These are phyloP conservation scores for Cymodocea nodosa DNA, from an alignment of 116 monocot genomes.

Conservation along the genomic window DNA sequence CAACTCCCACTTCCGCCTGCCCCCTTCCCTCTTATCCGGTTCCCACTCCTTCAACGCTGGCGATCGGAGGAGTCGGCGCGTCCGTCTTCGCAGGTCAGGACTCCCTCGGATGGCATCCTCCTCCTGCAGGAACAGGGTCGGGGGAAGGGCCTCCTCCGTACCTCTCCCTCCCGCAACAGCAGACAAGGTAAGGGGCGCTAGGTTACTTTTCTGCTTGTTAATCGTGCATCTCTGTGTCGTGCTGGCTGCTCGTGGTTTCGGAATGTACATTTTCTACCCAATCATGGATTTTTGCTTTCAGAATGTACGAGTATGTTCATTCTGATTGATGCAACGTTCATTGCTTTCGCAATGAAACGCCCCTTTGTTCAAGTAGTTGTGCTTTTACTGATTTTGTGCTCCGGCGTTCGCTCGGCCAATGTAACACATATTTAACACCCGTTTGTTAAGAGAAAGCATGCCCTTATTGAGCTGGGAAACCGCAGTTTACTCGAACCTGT, in stretches of 20 bases:
- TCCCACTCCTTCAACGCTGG: neutral
- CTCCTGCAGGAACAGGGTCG: constrained; percentile 6
- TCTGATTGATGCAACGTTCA: no score
- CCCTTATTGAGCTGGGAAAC: no score
- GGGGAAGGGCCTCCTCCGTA: constrained; percentile 4
- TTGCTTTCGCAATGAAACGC: no score
- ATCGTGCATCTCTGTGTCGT: neutral
- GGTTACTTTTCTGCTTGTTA: neutral
- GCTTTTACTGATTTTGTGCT: no score
- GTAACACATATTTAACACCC: no score
- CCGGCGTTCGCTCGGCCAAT: no score
- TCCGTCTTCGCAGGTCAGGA: neutral
- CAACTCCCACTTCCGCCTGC: neutral
- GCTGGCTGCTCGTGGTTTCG: neutral
- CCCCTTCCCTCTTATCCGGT: neutral
- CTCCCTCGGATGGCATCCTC: constrained; percentile 5
- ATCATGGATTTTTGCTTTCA: no score
- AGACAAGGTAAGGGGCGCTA: constrained; percentile 8
- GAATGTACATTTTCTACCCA: neutral
- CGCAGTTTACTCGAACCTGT: no score
- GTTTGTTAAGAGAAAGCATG: no score
- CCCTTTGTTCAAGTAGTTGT: no score
- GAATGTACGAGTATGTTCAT: no score
- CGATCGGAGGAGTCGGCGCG: neutral
- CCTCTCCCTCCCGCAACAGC: constrained; percentile 8